A percentile compares a stretch with the other conserved stretches of the same genome.
These are phyloP conservation scores for Nakazawaea wickerhamii DNA, from an alignment of 805 yeast species.

Conservation along the genomic window DNA sequence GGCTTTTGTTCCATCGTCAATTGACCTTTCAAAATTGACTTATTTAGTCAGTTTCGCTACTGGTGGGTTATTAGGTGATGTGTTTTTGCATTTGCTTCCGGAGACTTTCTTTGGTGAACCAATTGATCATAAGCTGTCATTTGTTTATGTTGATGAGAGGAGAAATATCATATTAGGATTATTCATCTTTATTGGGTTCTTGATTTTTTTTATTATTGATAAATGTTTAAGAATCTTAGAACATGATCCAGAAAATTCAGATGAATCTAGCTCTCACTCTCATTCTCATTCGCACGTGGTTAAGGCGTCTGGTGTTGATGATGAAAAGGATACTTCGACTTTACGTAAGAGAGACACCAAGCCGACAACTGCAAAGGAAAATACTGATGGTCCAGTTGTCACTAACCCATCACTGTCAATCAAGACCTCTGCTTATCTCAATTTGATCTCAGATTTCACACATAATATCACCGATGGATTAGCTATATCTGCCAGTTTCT, in stretches of 20 bases:
- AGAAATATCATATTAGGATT: constrained; percentile 45
- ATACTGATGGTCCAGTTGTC: constrained; percentile 22
- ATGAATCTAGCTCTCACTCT: constrained; percentile 29
- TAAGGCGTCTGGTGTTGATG: constrained; percentile 17
- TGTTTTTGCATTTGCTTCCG: constrained; percentile 67
- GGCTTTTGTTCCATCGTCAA: constrained; percentile 50
- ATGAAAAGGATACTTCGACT: constrained; percentile 13
- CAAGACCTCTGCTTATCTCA: constrained; percentile 55
- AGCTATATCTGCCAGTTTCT: constrained; percentile 68
- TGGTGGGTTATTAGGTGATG: constrained; percentile 74
- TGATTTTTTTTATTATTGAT: constrained; percentile 57
- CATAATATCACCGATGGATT: constrained; percentile 78
- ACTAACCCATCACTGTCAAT: constrained; percentile 31
- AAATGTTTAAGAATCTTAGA: constrained; percentile 49
- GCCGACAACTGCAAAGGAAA: constrained; percentile 15
- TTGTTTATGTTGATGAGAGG: constrained; percentile 46
- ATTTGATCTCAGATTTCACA: constrained; percentile 62
- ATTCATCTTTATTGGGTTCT: constrained; percentile 56
- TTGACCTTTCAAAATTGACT: constrained; percentile 44
- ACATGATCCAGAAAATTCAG: constrained; percentile 25
- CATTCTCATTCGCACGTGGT: constrained; percentile 38
- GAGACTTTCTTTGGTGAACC: constrained; percentile 56
- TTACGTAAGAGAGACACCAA: constrained; percentile 16
- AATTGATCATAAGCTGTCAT: constrained; percentile 31
- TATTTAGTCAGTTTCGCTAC: constrained; percentile 65